Base-by-base conservation (phyloP, 805 yeast species). In the Scheffersomyces coipomensis region DNA sequence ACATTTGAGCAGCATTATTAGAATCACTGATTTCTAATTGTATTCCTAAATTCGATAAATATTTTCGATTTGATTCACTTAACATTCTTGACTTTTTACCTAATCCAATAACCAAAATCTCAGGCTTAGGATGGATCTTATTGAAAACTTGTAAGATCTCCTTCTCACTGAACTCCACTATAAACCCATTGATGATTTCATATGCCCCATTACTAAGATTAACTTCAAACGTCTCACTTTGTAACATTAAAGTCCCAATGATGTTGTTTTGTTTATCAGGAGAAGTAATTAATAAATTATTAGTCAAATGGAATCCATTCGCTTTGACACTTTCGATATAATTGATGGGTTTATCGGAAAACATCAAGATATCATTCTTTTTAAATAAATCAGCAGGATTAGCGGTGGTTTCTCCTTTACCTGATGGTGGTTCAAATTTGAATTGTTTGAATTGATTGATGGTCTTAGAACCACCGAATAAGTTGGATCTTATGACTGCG, bases 41-140 rank as follows among this genome's bases (percentile, higher is more conserved):
- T n/a, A 85, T 76, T 0, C 95, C 95, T 42, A 83, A 59, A 5
- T 66, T 58, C 19, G 73, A 70, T 42, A 87, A 69, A 43, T 55
- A 60, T 29, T 62, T 58, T 34, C 75, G 65, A 35, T 83, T 81
- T 8, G 56, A 47, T n/a, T 79, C 81, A 25, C 81, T 75, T 47
- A 87, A 64, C 58, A 85, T 70, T 34, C 93, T 68, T 2, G 85
- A 73, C 43, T 74, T 69, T 42, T 68, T 66, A 0, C 95, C 95
- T 18, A 85, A 62, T 1, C 95, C 95, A 13, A 86, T 61, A 6
- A 85, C 81, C 34, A 85, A 49, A 33, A 87, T 66, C 52, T 87
- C 95, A 0, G 95, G 95, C 52, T 81, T 80, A 3, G 95, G 95
- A 55, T 81, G 79, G 1, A 83, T 58, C 5, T 79, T 62, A 15